A percentile compares a stretch with the other conserved stretches of the same genome.
Evolutionary conservation across 1,284 basidiomycete species (phyloP).

Genomic region (Cronartium quercuum): DNA sequence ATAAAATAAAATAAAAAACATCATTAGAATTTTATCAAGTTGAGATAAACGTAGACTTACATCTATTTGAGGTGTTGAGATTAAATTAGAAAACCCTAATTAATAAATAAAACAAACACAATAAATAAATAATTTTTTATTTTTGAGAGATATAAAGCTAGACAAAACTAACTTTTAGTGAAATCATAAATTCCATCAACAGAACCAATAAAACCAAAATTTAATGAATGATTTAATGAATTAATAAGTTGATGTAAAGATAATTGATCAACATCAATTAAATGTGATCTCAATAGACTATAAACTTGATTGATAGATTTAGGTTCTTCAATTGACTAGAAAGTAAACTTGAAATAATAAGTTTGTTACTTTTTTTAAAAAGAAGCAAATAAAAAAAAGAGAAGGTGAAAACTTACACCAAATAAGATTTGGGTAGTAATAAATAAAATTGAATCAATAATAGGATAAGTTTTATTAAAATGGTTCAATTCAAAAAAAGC

Average conservation of each 20-base stretch:
- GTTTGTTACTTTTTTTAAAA: background rate
- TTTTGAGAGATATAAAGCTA: background rate
- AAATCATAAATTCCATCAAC: background rate
- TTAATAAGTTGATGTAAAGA: background rate
- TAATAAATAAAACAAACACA: background rate
- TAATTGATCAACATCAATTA: conserved; percentile 8
- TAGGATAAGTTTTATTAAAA: background rate
- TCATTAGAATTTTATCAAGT: too few relatives aligned
- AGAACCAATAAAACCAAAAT: background rate
- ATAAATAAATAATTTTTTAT: background rate
- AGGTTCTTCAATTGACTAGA: background rate
- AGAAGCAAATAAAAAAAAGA: background rate
- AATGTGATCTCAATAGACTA: background rate
- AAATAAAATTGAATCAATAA: background rate
- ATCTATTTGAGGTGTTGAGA: too few relatives aligned
- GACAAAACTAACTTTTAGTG: conserved; percentile 1
- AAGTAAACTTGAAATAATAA: background rate
- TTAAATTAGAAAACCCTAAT: background rate
- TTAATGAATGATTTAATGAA: background rate
- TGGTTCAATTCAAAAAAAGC: background rate
- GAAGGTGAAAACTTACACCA: background rate
- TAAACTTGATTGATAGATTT: background rate
- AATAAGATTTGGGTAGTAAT: background rate
- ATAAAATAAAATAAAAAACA: too few relatives aligned
- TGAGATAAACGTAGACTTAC: too few relatives aligned